Percentiles rank a stretch among this genome's conserved stretches.
These are phyloP conservation scores for Irpex sp. DNA, from an alignment of 1,284 basidiomycete genomes.

Conservation along the genomic window DNA sequence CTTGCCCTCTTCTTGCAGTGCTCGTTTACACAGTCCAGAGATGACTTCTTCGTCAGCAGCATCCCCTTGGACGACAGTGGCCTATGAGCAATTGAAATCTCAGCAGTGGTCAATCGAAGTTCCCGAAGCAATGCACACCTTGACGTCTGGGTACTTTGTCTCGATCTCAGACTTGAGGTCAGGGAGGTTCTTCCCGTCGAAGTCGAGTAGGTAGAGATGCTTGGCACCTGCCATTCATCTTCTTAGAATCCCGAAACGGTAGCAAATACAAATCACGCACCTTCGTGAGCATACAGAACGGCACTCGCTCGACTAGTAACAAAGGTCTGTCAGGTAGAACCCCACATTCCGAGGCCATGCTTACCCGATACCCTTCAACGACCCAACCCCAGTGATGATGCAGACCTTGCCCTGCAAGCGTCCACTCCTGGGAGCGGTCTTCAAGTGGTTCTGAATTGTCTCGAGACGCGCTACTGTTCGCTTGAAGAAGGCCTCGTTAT, in stretches of 20 bases:
- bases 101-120: not conserved
- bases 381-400: conserved; percentile 86
- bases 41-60: conserved; percentile 81
- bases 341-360: conserved; percentile 16
- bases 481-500: conserved; percentile 45
- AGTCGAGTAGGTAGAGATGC: conserved; percentile 86
- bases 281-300: conserved; percentile 78
- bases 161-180: conserved; percentile 69
- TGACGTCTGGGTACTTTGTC: conserved; percentile 72
- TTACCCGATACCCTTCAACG: conserved; percentile 82
- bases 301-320: conserved; percentile 65
- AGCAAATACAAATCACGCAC: conserved; percentile 31
- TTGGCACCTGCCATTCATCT: conserved; percentile 59
- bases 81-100: conserved; percentile 36
- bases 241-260: too few species aligned
- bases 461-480: conserved; percentile 62
- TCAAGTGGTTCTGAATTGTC: conserved; percentile 70
- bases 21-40: conserved; percentile 64
- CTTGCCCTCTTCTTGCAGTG: conserved; percentile 76
- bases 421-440: conserved; percentile 47
- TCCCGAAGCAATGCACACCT: conserved; percentile 40
- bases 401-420: conserved; percentile 83
- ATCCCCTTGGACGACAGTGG: conserved; percentile 72
- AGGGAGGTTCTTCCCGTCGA: conserved; percentile 65
- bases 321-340: not conserved